Evolutionary conservation across 148 eudicot species (phyloP).

Genomic region (Amaranthus hypochondriacus): DNA sequence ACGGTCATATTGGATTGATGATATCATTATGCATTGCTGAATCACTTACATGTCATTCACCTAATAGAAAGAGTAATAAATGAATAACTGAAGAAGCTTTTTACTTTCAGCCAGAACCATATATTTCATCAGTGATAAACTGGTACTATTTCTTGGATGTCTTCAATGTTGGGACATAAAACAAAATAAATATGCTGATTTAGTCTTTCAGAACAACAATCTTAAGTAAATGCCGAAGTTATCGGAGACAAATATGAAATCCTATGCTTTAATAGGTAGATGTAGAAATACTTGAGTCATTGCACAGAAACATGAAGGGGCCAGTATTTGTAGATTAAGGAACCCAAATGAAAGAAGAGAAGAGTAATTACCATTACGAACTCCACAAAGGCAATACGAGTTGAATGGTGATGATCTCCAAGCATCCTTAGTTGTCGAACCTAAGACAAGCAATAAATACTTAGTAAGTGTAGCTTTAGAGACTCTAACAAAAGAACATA

Average conservation of each 20-base stretch:
- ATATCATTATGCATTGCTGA: not conserved
- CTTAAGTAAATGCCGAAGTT: not conserved
- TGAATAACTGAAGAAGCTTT: not conserved
- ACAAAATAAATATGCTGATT: not conserved
- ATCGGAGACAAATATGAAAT: not conserved
- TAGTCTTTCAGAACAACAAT: not conserved
- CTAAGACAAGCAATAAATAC: slow-evolving; percentile 16
- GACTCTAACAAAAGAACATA: not conserved
- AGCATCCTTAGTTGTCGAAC: slow-evolving; percentile 48
- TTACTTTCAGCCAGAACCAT: not conserved
- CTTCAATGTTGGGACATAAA: not conserved
- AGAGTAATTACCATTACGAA: slow-evolving; percentile 36
- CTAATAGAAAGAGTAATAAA: not conserved
- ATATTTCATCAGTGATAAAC: not conserved
- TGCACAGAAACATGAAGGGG: not conserved
- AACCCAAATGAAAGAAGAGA: not conserved
- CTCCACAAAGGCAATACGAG: slow-evolving; percentile 55
- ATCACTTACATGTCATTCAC: not conserved
- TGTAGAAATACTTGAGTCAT: too few species aligned
- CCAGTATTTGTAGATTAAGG: not conserved
- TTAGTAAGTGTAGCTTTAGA: not conserved
- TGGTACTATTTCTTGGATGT: not conserved
- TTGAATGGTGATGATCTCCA: slow-evolving; percentile 40
- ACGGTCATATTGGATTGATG: not conserved
- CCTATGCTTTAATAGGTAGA: too few species aligned